Conservation (phyloP, 2,329 filamentous ascomycete genomes). For the Pezicula neosporulosa region DNA sequence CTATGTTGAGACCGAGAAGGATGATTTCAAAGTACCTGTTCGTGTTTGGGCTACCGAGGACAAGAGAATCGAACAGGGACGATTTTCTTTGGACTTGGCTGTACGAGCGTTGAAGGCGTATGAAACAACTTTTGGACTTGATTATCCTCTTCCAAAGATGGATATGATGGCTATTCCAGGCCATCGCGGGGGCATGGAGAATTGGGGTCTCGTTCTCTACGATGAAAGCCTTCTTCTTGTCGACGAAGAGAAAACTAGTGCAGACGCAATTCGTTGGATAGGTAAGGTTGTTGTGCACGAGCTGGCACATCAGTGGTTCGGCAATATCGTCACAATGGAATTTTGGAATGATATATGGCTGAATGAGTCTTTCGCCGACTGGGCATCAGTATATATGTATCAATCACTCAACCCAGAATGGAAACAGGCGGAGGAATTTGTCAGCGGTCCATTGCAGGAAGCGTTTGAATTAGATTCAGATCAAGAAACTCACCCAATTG, state of each 20-base stretch:
- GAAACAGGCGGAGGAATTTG: background rate
- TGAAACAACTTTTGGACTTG: slow-evolving; percentile 84
- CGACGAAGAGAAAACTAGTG: slow-evolving; percentile 87
- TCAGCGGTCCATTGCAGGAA: slow-evolving; percentile 38
- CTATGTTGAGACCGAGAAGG: slow-evolving; percentile 80
- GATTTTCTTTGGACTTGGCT: slow-evolving; percentile 85
- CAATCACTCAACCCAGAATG: background rate
- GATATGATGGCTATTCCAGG: slow-evolving; percentile 96
- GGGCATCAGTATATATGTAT: background rate
- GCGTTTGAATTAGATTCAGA: slow-evolving; percentile 85
- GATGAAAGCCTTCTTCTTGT: slow-evolving; percentile 53
- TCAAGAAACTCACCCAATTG: slow-evolving; percentile 92
- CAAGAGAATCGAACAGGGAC: slow-evolving; percentile 75
- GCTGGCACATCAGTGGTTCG: slow-evolving; percentile 96
- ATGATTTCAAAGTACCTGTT: slow-evolving; percentile 79
- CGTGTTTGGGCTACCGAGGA: slow-evolving; percentile 92
- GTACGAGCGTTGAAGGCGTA: slow-evolving; percentile 91
- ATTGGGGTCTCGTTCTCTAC: too few relatives aligned
- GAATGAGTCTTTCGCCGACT: too few relatives aligned
- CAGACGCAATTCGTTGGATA: slow-evolving; percentile 85
- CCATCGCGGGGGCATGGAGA: slow-evolving; percentile 58
- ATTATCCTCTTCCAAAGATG: slow-evolving; percentile 90
- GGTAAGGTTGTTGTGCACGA: slow-evolving; percentile 97
- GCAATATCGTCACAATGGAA: slow-evolving; percentile 96
- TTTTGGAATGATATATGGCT: too few relatives aligned